Base-by-base conservation (phyloP, 2,329 filamentous ascomycete genomes). In the Diplodia scrobiculata region DNA sequence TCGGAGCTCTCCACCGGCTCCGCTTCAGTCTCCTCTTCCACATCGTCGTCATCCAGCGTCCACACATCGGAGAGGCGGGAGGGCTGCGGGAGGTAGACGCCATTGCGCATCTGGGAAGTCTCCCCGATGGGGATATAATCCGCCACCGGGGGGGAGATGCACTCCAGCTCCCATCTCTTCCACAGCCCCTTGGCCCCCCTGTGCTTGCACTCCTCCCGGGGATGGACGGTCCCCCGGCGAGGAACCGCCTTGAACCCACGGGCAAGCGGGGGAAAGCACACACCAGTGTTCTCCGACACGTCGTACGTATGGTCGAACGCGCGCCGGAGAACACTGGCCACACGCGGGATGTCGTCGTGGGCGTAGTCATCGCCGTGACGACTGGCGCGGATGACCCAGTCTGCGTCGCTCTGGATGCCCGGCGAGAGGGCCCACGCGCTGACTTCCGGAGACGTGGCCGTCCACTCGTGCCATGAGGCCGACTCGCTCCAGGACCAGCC, bases 261-360 rank as follows among this genome's bases (percentile, higher is more conserved):
- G 11, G 58, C 58, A n/a, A 50, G 29, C 11, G 41, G 10, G 14
- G 58, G 58, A n/a, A 50, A 27, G 9, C 5, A 6, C 5, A 50
- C 38, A 3, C 54, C 53, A 10, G 34, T 14, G 14, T 13, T 13
- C 41, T 38, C 45, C 5, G 27, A 27, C 17, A 62, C 58, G 4
- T 21, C 11, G 19, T 62, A 62, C 9, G 19, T 5, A 5, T 62
- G 6, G 5, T 19, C 5, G 29, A 17, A 62, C 5, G 58, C 58
- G n/a, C 58, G 45, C 2, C 45, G 58, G 27, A 62, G 58, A 21
- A 48, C 2, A n/a, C 41, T 50, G 41, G 58, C 58, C n/a, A 62
- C 9, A 45, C 58, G 58, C 17, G 58, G 58, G 45, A 62, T 62
- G 58, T 62, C 58, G 58, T 62, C 48, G 45, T 62, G 58, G 27